Percentiles rank a stretch among this genome's conserved stretches.
phyloP scores from a whole-genome alignment of 768 basidiomycete genomes.

The Russula sp. region DNA sequence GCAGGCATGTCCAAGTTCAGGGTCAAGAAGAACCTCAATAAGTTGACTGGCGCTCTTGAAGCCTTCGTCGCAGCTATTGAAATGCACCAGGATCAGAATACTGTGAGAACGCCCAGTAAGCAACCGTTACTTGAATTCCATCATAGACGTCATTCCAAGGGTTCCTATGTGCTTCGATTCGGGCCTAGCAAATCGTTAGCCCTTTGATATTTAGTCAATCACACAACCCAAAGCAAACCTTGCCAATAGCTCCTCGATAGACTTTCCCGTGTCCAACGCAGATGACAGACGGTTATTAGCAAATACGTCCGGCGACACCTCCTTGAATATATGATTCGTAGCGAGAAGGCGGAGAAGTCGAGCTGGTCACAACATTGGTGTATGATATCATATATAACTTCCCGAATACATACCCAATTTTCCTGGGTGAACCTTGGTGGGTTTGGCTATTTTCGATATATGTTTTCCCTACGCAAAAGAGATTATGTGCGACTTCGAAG shows the following conservation, averaged over 20 bases:
- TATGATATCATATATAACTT: not conserved
- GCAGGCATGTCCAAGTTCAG: constrained; percentile 2
- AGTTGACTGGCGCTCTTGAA: constrained; percentile 31
- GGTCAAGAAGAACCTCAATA: constrained; percentile 29
- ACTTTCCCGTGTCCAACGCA: constrained; percentile 33
- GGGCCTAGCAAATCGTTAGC: constrained; percentile 7
- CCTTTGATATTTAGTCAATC: constrained; percentile 13
- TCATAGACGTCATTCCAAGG: constrained; percentile 10
- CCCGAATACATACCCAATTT: constrained; percentile 37
- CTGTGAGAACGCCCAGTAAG: not conserved
- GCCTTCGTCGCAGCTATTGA: constrained; percentile 23
- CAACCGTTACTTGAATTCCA: constrained; percentile 7
- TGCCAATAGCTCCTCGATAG: constrained; percentile 28
- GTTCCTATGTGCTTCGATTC: constrained; percentile 17
- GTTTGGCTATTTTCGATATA: constrained; percentile 14
- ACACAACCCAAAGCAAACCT: constrained; percentile 5
- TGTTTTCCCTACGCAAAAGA: constrained; percentile 31
- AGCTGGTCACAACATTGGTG: constrained; percentile 16
- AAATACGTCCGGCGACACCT: constrained; percentile 34
- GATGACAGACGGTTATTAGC: constrained; percentile 34
- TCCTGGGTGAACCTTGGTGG: constrained; percentile 29
- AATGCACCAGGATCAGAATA: not conserved
- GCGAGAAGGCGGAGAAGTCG: constrained; percentile 36
- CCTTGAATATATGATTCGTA: constrained; percentile 35
- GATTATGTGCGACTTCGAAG: too few species aligned